A percentile compares a stretch with the other conserved stretches of the same genome.
phyloP scores from a whole-genome alignment of 2,329 filamentous ascomycete genomes.

The Fusarium mangiferae region DNA sequence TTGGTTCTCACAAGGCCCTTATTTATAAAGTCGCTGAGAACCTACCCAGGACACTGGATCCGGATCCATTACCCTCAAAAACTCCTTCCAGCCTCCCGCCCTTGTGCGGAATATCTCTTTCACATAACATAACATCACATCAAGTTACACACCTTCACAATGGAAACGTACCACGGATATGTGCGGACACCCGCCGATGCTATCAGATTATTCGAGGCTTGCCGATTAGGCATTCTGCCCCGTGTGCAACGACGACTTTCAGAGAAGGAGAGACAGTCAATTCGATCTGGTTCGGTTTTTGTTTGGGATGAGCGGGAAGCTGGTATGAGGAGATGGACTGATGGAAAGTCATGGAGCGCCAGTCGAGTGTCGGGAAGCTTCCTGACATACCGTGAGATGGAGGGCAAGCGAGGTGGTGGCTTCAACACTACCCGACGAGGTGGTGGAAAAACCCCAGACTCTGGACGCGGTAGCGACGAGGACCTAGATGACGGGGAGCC shows the following conservation, averaged over 20 bases:
- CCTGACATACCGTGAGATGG: conserved; percentile 97
- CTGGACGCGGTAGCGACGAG: conserved; percentile 82
- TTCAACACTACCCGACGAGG: conserved; percentile 70
- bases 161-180: conserved; percentile 97
- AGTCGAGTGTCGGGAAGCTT: conserved; percentile 98
- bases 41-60: conserved; percentile 31
- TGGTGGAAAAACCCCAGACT: conserved; percentile 83
- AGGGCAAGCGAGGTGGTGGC: conserved; percentile 90
- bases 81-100: conserved; percentile 26
- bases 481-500: conserved; percentile 86
- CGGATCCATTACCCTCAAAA: conserved; percentile 30
- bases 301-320: conserved; percentile 99
- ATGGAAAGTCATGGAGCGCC: conserved; percentile 98
- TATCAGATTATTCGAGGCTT: conserved; percentile 98
- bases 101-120: conserved; percentile 25
- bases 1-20: conserved; percentile 36
- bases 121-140: conserved; percentile 25
- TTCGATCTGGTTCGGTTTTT: conserved; percentile 96
- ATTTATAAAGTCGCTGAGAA: conserved; percentile 36
- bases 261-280: conserved; percentile 96
- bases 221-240: conserved; percentile 86
- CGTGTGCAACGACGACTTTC: conserved; percentile 92
- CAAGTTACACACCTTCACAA: conserved; percentile 55
- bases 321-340: conserved; percentile 98
- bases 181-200: conserved; percentile 96